Evolutionary conservation across 768 basidiomycete species (phyloP).

Genomic region (Hydnum rufescens): DNA sequence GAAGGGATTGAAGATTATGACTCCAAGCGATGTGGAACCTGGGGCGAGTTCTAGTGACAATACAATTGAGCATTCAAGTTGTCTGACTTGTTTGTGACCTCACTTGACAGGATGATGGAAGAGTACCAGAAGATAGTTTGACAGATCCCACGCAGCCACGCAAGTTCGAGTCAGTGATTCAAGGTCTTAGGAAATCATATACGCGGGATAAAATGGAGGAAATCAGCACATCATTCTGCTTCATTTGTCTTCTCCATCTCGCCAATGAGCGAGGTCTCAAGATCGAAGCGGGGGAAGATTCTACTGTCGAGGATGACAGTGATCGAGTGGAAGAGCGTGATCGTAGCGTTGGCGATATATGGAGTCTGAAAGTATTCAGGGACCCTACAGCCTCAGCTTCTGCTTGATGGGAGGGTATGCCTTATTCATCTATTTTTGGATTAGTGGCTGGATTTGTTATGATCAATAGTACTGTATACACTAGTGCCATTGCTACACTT

Average conservation of each 20-base stretch:
- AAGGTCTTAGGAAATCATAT: constrained; percentile 61
- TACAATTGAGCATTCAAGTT: neutral
- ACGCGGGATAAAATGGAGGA: constrained; percentile 91
- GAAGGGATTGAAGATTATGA: constrained; percentile 70
- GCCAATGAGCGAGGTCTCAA: constrained; percentile 93
- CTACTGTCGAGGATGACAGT: constrained; percentile 4
- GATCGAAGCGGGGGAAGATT: constrained; percentile 28
- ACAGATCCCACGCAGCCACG: constrained; percentile 50
- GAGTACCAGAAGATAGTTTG: constrained; percentile 18
- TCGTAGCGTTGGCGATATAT: constrained; percentile 12
- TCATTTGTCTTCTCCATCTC: constrained; percentile 89
- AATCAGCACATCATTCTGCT: constrained; percentile 97
- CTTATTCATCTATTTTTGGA: constrained; percentile 4
- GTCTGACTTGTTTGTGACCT: neutral
- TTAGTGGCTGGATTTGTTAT: no score
- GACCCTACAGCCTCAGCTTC: constrained; percentile 13
- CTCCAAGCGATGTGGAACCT: constrained; percentile 17
- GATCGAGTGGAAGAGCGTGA: constrained; percentile 12
- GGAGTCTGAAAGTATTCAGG: constrained; percentile 12
- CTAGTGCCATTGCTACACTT: neutral
- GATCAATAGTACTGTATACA: neutral
- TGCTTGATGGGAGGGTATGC: constrained; percentile 5
- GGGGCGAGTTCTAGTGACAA: constrained; percentile 22
- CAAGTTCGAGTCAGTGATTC: constrained; percentile 64
- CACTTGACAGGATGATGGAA: constrained; percentile 2